Conservation (phyloP, 2,329 filamentous ascomycete species). For the Fusarium stilboides region DNA sequence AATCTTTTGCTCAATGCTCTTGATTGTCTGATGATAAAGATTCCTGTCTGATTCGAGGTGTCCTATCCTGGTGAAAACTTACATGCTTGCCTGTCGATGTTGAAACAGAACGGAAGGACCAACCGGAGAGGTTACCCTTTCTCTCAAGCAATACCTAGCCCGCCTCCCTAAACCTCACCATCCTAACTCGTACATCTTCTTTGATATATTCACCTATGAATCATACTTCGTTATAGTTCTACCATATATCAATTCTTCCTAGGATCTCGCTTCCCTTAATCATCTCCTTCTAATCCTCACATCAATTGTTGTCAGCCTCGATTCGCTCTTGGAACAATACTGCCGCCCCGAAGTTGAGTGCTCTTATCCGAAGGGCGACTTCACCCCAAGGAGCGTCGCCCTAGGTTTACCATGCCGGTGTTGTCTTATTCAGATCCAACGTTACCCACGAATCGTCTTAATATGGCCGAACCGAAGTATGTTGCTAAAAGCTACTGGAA, state of each 20-base stretch:
- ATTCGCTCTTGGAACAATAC: rapidly evolving
- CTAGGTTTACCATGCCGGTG: constrained; percentile 38
- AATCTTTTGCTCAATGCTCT: constrained; percentile 7
- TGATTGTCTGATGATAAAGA: neutral
- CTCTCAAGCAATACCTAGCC: neutral
- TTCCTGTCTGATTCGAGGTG: neutral
- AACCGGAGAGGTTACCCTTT: neutral
- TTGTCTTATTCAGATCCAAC: constrained; percentile 36
- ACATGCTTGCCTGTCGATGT: neutral
- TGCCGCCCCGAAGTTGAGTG: neutral
- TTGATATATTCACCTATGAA: neutral
- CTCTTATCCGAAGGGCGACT: neutral
- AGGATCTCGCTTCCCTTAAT: neutral
- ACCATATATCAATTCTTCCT: neutral
- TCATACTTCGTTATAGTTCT: neutral
- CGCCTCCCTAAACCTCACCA: neutral
- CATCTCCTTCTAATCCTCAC: neutral
- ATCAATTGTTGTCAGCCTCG: neutral
- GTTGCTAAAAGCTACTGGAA: rapidly evolving
- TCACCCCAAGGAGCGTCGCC: neutral
- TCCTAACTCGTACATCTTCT: neutral
- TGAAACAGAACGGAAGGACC: neutral
- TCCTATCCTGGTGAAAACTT: neutral
- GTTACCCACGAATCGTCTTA: constrained; percentile 10
- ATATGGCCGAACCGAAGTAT: constrained; percentile 49